Base-by-base conservation (phyloP, 495 filamentous ascomycete species). In the Xylaria grammica region DNA sequence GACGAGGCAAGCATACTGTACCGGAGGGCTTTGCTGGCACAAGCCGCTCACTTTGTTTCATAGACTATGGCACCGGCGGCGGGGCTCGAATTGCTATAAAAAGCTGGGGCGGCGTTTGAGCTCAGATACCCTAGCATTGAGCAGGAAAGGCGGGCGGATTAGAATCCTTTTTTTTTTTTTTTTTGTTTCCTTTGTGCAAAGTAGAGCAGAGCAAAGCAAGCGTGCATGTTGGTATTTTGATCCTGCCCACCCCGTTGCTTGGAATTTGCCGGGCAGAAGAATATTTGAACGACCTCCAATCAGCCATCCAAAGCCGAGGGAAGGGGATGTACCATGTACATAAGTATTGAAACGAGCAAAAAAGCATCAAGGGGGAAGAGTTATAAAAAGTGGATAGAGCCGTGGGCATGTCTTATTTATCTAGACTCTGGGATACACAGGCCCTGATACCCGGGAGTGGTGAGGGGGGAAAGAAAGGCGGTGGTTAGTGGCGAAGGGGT, bases 171-270 rank as follows among this genome's bases (percentile, higher is more conserved):
- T 32, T 32, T 7, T 49, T 69, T 34, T n/a, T 56, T 65, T 34
- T 62, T 8, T 67, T 34, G 54, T 27, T 46, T 45, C 46, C 45
- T 44, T 4, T 40, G 5, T 29, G 29, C 32, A 54, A 27, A 68
- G 63, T 60, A 56, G 44, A 67, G 32, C 26, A 22, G 54, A 38
- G 38, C 54, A 59, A 26, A 59, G 56, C 56, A 59, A 59, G 56
- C 56, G 56, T 59, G 40, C 40, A 46, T 48, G 56, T 59, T 42
- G 56, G 56, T 36, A 32, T 46, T 59, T 40, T 59, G 56, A 59
- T 32, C 22, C 22, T 7, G 22, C 54, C 27, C 27, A 32, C 22
- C n/a, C 19, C n/a, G n/a, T n/a, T n/a, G n/a, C n/a, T 2, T 40
- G 11, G 52, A 20, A 40, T 45, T 57, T 48, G 5, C 17, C 40